Percentiles rank a stretch among this genome's conserved stretches.
Conservation (phyloP, 2,329 filamentous ascomycete genomes). For the Aspergillus sp. region DNA sequence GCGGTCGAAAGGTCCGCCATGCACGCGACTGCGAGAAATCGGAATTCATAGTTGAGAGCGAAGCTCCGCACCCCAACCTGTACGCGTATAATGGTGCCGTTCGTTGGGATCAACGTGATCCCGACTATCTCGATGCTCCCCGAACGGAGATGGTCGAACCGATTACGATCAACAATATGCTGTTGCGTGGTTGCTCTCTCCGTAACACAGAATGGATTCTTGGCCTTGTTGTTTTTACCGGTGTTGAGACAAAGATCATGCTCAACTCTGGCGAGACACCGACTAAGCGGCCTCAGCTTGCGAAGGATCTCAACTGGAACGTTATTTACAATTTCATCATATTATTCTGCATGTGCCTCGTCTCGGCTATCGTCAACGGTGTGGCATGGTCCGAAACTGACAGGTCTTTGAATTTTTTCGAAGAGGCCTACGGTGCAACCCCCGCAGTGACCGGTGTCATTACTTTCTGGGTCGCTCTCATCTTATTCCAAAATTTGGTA, state of each 20-base stretch:
- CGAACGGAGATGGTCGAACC: slow-evolving; percentile 83
- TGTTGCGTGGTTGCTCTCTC: slow-evolving; percentile 88
- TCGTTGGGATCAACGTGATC: slow-evolving; percentile 75
- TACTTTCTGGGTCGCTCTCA: slow-evolving; percentile 92
- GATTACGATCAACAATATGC: slow-evolving; percentile 89
- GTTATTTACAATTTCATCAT: slow-evolving; percentile 95
- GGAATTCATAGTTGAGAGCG: slow-evolving; percentile 85
- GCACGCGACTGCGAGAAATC: slow-evolving; percentile 89
- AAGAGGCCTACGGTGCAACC: slow-evolving; percentile 75
- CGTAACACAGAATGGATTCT: slow-evolving; percentile 96
- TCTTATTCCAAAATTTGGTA: slow-evolving; percentile 97
- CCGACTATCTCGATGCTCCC: slow-evolving; percentile 60
- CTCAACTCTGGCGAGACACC: slow-evolving; percentile 95
- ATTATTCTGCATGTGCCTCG: slow-evolving; percentile 82
- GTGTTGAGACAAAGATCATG: slow-evolving; percentile 98
- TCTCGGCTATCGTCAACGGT: slow-evolving; percentile 82
- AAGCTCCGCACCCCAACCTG: slow-evolving; percentile 86
- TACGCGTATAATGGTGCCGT: slow-evolving; percentile 93
- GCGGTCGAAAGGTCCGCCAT: slow-evolving; percentile 77
- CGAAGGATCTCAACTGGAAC: slow-evolving; percentile 93
- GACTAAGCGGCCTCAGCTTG: slow-evolving; percentile 87
- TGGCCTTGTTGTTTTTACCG: slow-evolving; percentile 90
- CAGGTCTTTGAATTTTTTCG: slow-evolving; percentile 77
- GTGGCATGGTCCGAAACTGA: slow-evolving; percentile 73
- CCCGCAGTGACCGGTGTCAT: slow-evolving; percentile 84